phyloP scores from a whole-genome alignment of 2,329 filamentous ascomycete genomes.

The Aspergillus sp. region DNA sequence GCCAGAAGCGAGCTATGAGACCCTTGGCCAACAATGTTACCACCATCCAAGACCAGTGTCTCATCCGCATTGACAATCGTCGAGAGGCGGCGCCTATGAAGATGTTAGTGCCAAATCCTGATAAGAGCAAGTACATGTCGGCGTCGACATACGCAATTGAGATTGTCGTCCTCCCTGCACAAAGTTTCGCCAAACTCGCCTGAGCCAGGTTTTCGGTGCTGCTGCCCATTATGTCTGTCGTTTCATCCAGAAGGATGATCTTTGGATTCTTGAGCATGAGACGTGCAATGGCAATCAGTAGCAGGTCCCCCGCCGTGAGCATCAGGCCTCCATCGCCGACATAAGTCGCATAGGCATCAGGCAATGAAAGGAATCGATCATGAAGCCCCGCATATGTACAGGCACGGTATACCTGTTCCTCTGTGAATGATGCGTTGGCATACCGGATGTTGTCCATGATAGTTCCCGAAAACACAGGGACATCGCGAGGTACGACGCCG shows the following conservation, averaged over 20 bases:
- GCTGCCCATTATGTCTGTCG: conserved; percentile 33
- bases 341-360: conserved; percentile 27
- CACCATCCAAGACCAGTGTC: conserved; percentile 29
- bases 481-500: conserved; percentile 56
- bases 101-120: too few species aligned
- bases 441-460: conserved; percentile 58
- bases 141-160: conserved; percentile 31
- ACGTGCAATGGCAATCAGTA: conserved; percentile 36
- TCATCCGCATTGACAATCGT: conserved; percentile 24
- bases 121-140: too few species aligned
- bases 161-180: conserved; percentile 20
- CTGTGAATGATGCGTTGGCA: conserved; percentile 34
- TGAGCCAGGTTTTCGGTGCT: conserved; percentile 22
- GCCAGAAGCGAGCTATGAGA: conserved; percentile 51
- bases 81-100: too few species aligned
- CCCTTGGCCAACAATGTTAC: conserved; percentile 30
- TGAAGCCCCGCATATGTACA: conserved; percentile 27
- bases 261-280: conserved; percentile 32
- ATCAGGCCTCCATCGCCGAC: conserved; percentile 26
- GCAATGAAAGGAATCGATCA: conserved; percentile 30
- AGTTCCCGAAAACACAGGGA: conserved; percentile 54
- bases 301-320: conserved; percentile 34
- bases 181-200: conserved; percentile 11
- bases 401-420: conserved; percentile 24
- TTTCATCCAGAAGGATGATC: conserved; percentile 36